Base-by-base conservation (phyloP, 2,329 filamentous ascomycete species). In the Cercospora sp. region DNA sequence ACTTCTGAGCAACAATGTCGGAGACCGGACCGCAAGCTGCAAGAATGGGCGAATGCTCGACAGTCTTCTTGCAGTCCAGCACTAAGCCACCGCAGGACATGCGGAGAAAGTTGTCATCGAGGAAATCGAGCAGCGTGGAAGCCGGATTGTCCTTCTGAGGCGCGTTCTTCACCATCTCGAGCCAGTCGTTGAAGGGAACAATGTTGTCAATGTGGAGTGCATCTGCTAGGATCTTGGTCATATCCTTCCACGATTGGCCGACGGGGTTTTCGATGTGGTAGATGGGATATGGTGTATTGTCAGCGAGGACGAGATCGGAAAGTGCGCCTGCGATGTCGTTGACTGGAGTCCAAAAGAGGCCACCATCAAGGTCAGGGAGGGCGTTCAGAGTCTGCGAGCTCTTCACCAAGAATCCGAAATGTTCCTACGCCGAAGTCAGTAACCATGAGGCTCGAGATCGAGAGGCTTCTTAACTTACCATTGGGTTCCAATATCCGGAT, bases 401-500 rank as follows among this genome's bases (percentile, higher is more conserved):
- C 73, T 86, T 86, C 62, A 86, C 72, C 23, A 87, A 65, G 68
- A 85, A 85, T 0, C 78, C 72, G 12, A 87, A 75, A 68, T 87
- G 83, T 71, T 87, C 45, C 45, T 48, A 23, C 1, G 0, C 0
- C 2, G 3, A 23, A 23, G 36, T 48, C 20, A 48, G 45, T 1
- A 7, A 6, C 5, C 4, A 2, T 13, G 1, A 23, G 5, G 20
- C n/a, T 23, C 45, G 0, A 0, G 10, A 48, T 12, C 9, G 5
- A 20, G 4, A 23, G 42, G 42, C 45, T 48, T 10, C n/a, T 6
- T 3, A 48, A 23, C 45, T 48, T 48, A 48, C 85, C 30, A 79
- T 78, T 0, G 81, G 76, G 69, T 87, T 88, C 86, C 86, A 88
- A 71, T 82, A 83, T 0, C 85, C 86, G 64, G 77, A 86, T 0